phyloP scores from a whole-genome alignment of 306 rosid genomes.

The Trichosanthes cucumerina region DNA sequence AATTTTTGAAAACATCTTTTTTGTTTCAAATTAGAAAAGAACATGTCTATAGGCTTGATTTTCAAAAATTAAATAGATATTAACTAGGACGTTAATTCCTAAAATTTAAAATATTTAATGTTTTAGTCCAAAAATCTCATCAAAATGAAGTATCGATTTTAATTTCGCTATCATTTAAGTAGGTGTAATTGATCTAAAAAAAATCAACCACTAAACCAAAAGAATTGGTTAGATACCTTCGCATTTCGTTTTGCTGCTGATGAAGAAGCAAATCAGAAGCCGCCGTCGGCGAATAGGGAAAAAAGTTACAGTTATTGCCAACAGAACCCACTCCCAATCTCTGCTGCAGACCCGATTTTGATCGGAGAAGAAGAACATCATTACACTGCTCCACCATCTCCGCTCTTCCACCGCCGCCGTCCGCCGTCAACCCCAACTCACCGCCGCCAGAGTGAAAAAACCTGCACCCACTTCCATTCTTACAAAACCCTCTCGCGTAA shows the following conservation, averaged over 20 bases:
- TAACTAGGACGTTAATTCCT: too few relatives aligned
- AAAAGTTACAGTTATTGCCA: constrained; percentile 31
- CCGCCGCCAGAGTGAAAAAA: constrained; percentile 63
- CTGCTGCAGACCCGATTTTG: constrained; percentile 45
- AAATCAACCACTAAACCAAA: background rate
- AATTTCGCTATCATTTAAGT: too few relatives aligned
- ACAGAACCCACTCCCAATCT: constrained; percentile 43
- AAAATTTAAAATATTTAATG: too few relatives aligned
- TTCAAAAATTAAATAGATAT: too few relatives aligned
- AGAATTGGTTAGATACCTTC: background rate
- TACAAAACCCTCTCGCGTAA: constrained; percentile 87
- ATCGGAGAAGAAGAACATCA: constrained; percentile 56
- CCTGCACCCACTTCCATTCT: constrained; percentile 73
- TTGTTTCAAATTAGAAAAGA: too few relatives aligned
- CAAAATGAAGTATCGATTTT: too few relatives aligned
- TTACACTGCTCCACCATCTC: constrained; percentile 74
- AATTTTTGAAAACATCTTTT: too few relatives aligned
- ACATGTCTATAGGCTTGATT: too few relatives aligned
- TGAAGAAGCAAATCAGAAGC: constrained; percentile 60
- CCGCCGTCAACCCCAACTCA: constrained; percentile 13
- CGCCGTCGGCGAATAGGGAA: constrained; percentile 70
- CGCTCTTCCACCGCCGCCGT: constrained; percentile 29
- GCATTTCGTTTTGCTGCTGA: constrained; percentile 76
- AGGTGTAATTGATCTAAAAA: background rate
- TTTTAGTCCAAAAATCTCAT: too few relatives aligned